Base-by-base conservation (phyloP, 2,329 filamentous ascomycete genomes). In the Penicillium paneum region DNA sequence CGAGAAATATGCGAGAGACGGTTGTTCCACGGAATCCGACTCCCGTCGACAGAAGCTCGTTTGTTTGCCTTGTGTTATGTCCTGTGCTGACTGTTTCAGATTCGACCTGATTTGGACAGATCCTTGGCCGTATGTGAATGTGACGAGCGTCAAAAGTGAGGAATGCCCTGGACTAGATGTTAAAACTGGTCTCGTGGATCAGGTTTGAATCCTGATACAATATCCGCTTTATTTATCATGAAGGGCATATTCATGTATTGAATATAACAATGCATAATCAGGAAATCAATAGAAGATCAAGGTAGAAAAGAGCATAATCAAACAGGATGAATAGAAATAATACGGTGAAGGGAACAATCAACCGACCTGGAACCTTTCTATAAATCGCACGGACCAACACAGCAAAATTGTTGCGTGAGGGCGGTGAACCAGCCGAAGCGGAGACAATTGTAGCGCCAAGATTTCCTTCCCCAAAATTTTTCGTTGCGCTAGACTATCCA, bases 391-490 rank as follows among this genome's bases (percentile, higher is more conserved):
- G 8, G 52, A 35, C 46, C 52, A 44, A 39, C 13, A 11, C 3
- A 54, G 46, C 47, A 54, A 54, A 54, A 54, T 49, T 43, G 28
- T 17, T 42, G 12, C 15, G 38, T 13, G 47, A 42, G 38, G 62
- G 65, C 64, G 64, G 65, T 67, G 61, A 67, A 61, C 52, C 47
- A 67, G 59, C 60, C 61, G 59, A 53, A 67, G 68, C 67, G 68
- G 68, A 69, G 68, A 65, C 63, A 60, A 50, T 57, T 55, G 35
- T 58, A 58, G 60, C 62, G 70, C 70, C 70, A 71, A 73, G 71
- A 71, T 71, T 73, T 70, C 65, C 60, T 66, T 64, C 68, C 63
- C 68, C 67, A 66, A 68, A 69, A 65, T 72, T 73, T 73, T 73
- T 72, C 66, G 57, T 66, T 62, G 57, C 64, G 62, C 63, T 59